Evolutionary conservation across 1,139 yeast genomes (phyloP), one percentile per base, ranked within the genome.

Genomic region (Saccharomycopsis hybrid): DNA sequence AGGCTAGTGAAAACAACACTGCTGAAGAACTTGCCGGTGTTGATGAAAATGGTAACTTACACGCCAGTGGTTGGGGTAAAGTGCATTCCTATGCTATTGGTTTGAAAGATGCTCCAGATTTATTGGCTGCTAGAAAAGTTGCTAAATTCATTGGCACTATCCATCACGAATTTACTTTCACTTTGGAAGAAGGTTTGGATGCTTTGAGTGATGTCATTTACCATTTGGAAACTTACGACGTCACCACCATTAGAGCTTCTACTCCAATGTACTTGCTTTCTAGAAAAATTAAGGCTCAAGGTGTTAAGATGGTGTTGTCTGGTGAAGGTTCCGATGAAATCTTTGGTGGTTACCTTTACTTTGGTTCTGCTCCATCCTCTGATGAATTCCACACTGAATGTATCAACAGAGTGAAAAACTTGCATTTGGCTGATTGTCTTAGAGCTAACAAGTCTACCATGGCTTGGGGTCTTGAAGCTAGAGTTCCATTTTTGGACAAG

Each of bases 381-480:
- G 74, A 73, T 54, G 97, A 86, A 60, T 92, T 92, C 88, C 98
- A 92, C 70, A 75, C 81, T 58, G 99, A 92, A 73, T 85, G 95
- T 71, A 96, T 94, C 55, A 75, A 84, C 72, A 80, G 99, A 69
- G 97, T 92, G 61, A 88, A 92, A 77, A 90, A 92, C 90, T 77
- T 92, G 71, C 97, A 92, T 70, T 82, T 82, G 62, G 90, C 98
- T 56, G 98, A 92, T 73, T 90, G 97, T 74, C 76, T 92, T 66
- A 85, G 99, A 70, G 99, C 99, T 59, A 92, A 92, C 87, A 92
- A 92, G 74, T 90, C 97, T 36, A 92, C 99, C 56, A 87, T 92
- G 97, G 98, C 99, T 41, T 92, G 99, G 99, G 99, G 99, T 68
- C 79, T 92, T 59, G 99, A 92, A 74, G 98, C 98, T 55, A 86